Evolutionary conservation across 2,329 filamentous ascomycete genomes (phyloP), one percentile per base, ranked within the genome.

Genomic region (Grosmannia clavigera): DNA sequence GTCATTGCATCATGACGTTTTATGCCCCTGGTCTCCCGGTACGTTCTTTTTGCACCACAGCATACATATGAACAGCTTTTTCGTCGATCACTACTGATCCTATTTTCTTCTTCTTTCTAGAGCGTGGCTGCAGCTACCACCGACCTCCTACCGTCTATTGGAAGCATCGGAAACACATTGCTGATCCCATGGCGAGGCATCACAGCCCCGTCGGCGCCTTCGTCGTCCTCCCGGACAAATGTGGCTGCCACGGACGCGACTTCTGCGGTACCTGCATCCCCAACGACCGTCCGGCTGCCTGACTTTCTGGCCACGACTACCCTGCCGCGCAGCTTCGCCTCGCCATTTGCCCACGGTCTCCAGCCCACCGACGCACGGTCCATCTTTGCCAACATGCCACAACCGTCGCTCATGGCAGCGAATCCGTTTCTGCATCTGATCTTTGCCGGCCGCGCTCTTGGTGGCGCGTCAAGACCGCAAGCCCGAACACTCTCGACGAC

Each of bases 61-160:
- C 33, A 35, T 5, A 5, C 33, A 9, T 9, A 19, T 33, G 38
- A 31, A 31, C 25, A 10, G 29, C 3, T 40, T 4, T 35, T 22
- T 14, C 25, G 33, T 14, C 10, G 29, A 22, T 53, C 6, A 7
- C 29, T 12, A 22, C 9, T 38, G 25, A 12, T 25, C 5, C 16
- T 5, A 22, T 33, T 6, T 31, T 53, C 38, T 48, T 40, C 2
- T 25, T 27, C 4, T 52, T 3, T 31, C 19, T 27, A 64, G 62
- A 62, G 70, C 64, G 70, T 78, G 66, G 74, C 73, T 63, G 73
- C 73, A 56, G 73, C 71, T 62, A 73, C 73, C 9, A 68, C 75
- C 57, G 76, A 76, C 46, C 65, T 78, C 58, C 75, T 75, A 74
- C 76, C 77, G 59, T 77, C 76, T 52, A 70, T 78, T 63, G 69